Evolutionary conservation across 202 grass and related monocot genomes (phyloP).

Genomic region (Schoenoplectus triqueter): DNA sequence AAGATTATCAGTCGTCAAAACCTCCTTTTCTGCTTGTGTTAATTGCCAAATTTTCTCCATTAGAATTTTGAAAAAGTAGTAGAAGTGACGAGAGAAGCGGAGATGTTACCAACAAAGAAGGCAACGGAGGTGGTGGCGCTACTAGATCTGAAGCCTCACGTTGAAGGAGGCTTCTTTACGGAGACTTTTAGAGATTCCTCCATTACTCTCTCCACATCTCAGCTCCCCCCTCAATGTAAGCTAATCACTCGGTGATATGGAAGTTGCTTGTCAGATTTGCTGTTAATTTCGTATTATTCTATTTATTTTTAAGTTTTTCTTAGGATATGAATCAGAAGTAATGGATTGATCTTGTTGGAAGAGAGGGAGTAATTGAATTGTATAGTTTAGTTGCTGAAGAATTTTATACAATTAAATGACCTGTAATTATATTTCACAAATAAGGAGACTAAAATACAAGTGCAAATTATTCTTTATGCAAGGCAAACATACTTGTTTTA

Average conservation of each 20-base stretch:
- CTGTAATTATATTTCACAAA: not conserved
- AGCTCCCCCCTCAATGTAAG: constrained; percentile 87
- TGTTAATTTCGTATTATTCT: not conserved
- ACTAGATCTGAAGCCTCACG: constrained; percentile 93
- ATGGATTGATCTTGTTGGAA: not conserved
- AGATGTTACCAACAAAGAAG: constrained; percentile 53
- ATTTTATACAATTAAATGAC: not conserved
- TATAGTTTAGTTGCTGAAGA: not conserved
- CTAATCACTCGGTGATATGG: not conserved
- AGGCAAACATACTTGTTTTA: not conserved
- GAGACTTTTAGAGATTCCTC: constrained; percentile 95
- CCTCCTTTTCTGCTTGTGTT: not conserved
- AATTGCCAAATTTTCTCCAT: not conserved
- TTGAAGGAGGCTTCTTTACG: constrained; percentile 78
- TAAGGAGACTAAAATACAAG: too few relatives aligned
- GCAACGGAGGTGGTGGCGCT: constrained; percentile 68
- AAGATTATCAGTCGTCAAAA: not conserved
- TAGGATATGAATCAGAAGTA: not conserved
- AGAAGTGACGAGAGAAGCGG: not conserved
- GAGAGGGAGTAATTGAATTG: not conserved
- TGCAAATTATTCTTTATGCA: too few relatives aligned
- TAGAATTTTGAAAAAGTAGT: not conserved
- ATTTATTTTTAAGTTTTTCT: not conserved
- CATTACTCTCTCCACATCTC: constrained; percentile 73
- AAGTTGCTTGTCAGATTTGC: not conserved